phyloP scores from a whole-genome alignment of 1,284 basidiomycete genomes.

The Takashimella koratensis region DNA sequence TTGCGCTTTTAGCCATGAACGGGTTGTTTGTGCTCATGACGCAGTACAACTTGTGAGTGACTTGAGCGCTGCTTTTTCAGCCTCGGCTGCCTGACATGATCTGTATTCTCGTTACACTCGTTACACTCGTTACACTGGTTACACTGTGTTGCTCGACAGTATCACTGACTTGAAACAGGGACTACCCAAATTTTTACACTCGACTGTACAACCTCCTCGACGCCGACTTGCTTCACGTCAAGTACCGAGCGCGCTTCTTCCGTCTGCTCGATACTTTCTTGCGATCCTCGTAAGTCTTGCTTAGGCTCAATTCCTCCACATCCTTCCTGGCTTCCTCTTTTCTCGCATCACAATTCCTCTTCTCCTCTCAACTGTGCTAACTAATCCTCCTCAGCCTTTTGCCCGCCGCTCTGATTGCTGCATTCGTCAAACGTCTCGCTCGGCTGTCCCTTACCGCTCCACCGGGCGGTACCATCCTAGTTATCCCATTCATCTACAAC shows the following conservation, averaged over 20 bases:
- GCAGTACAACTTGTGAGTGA: constrained; percentile 81
- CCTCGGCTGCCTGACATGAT: no score
- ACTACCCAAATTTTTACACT: constrained; percentile 94
- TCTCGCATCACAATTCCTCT: neutral
- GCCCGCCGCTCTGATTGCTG: constrained; percentile 81
- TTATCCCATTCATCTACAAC: constrained; percentile 94
- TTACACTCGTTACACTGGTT: no score
- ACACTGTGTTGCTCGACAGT: neutral
- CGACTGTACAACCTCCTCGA: constrained; percentile 88
- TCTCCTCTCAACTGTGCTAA: neutral
- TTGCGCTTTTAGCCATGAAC: constrained; percentile 88
- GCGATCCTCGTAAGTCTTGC: constrained; percentile 76
- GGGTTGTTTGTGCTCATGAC: constrained; percentile 87
- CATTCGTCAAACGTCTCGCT: constrained; percentile 88
- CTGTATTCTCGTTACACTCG: no score
- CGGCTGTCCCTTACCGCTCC: constrained; percentile 79
- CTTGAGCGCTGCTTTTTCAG: no score
- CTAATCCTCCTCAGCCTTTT: constrained; percentile 60
- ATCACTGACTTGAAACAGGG: constrained; percentile 54
- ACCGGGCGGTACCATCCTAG: constrained; percentile 83
- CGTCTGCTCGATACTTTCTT: constrained; percentile 86
- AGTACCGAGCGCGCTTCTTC: constrained; percentile 92
- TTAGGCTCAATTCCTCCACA: no score
- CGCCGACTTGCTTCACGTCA: constrained; percentile 80
- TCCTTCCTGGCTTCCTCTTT: neutral